These are phyloP conservation scores for Cyclotella choctawhatcheeana DNA, from an alignment of 108 stramenopile species.

Conservation along the genomic window DNA sequence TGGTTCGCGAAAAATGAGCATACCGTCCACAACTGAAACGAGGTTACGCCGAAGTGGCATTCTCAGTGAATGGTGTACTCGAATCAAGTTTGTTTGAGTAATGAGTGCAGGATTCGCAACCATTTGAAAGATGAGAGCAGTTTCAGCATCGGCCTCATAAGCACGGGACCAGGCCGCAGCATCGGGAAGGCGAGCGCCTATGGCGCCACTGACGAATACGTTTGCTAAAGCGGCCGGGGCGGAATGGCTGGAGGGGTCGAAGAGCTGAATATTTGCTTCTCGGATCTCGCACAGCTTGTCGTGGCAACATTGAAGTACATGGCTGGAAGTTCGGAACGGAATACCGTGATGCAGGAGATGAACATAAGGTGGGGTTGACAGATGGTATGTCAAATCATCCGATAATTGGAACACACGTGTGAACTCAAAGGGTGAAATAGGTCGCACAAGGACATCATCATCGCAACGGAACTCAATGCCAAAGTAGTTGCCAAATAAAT, in stretches of 20 bases:
- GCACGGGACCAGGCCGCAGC: background rate
- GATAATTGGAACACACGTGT: background rate
- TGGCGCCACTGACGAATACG: conserved; percentile 13
- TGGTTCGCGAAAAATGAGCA: background rate
- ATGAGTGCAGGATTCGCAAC: conserved; percentile 1
- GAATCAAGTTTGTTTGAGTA: background rate
- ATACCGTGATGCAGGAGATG: background rate
- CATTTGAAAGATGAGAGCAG: background rate
- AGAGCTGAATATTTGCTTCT: background rate
- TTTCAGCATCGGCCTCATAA: background rate
- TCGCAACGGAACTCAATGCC: conserved; percentile 12
- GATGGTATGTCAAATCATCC: background rate
- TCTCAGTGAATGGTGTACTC: background rate
- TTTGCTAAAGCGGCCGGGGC: conserved; percentile 6
- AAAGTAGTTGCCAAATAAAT: conserved; percentile 16
- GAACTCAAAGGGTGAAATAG: conserved; percentile 29
- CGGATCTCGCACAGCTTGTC: background rate
- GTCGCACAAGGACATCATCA: background rate
- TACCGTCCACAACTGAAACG: background rate
- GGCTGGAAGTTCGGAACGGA: background rate
- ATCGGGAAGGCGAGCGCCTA: conserved; percentile 1
- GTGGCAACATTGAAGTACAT: background rate
- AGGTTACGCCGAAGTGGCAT: background rate
- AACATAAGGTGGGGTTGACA: background rate
- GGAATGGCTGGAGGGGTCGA: background rate